Base-by-base conservation (phyloP, 1,139 yeast genomes). In the Lodderomyces elongisporus region DNA sequence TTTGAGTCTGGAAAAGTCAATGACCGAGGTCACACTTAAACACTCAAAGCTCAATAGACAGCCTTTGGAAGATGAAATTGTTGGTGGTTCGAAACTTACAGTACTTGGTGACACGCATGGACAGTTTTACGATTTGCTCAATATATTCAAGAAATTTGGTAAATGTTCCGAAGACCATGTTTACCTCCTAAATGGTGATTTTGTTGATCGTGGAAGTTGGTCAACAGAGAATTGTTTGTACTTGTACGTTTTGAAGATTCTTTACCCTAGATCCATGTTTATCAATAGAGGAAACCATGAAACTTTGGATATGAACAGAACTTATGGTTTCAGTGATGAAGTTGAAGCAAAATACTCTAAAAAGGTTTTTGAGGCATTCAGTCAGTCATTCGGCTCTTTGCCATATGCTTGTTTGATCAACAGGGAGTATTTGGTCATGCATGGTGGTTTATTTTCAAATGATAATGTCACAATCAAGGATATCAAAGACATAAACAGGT, bases 71-170 rank as follows among this genome's bases (percentile, higher is more conserved):
- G 49, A 42, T 23, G 32, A 24, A 12, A 45, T 60, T 6, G 16
- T 54, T 4, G 46, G 48, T 14, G 70, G 64, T 15, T 54, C 55
- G 42, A 66, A 57, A 39, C 66, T 93, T 30, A 87, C 97, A 1
- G 84, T 91, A 8, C 93, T 95, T 45, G 99, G 99, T 44, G 99
- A 91, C 54, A 91, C 97, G 0, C 99, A 91, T 54, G 99, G 99
- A 25, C 98, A 91, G 57, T 88, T 84, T 53, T 91, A 74, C 51
- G 98, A 91, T 54, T 77, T 91, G 32, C 62, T 89, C 50, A 83
- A 89, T 54, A 70, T 91, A 34, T 91, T 91, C 56, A 56, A 70
- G 28, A 68, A 57, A 30, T 88, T 79, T 51, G 98, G 98, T 5
- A 57, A 62, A 40, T 81, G 78, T 15, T 75, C 80, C 3, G 57